These are phyloP conservation scores for Yamadazyma membranifaciens DNA, from an alignment of 1,139 yeast genomes.

Conservation along the genomic window DNA sequence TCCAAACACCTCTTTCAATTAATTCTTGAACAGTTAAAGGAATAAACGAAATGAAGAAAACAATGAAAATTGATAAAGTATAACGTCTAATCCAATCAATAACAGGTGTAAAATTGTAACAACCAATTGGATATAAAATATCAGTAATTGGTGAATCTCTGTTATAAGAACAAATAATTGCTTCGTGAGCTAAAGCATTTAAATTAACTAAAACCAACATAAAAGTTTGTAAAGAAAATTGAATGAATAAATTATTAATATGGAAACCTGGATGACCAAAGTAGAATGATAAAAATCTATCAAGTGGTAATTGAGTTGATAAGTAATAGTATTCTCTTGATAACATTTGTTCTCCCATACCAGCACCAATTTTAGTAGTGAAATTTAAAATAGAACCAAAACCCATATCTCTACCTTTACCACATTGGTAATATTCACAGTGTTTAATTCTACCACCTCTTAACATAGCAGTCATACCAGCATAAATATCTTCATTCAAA, in stretches of 20 bases:
- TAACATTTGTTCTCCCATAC: conserved; percentile 99
- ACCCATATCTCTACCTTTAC: conserved; percentile 99
- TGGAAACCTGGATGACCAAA: conserved; percentile 99
- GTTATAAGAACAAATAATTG: conserved; percentile 82
- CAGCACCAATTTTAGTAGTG: conserved; percentile 99
- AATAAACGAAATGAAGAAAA: conserved; percentile 93
- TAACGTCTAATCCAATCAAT: conserved; percentile 97
- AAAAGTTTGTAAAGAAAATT: conserved; percentile 88
- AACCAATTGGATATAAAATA: conserved; percentile 81
- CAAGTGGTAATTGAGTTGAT: conserved; percentile 96
- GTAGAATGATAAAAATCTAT: conserved; percentile 95
- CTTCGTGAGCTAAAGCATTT: conserved; percentile 87
- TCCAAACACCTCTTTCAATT: conserved; percentile 97
- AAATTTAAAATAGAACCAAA: conserved; percentile 97
- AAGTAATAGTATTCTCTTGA: conserved; percentile 97
- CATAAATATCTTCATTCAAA: conserved; percentile 98
- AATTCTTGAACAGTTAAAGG: conserved; percentile 96
- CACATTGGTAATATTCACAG: conserved; percentile 99
- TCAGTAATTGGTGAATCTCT: conserved; percentile 85
- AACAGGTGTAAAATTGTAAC: conserved; percentile 89
- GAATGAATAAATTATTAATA: conserved; percentile 92
- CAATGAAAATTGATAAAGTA: conserved; percentile 96
- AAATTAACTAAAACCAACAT: conserved; percentile 89
- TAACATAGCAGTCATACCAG: conserved; percentile 96
- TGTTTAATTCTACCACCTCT: conserved; percentile 99